Evolutionary conservation across 768 basidiomycete species (phyloP).

Genomic region (Kwoniella europaea): DNA sequence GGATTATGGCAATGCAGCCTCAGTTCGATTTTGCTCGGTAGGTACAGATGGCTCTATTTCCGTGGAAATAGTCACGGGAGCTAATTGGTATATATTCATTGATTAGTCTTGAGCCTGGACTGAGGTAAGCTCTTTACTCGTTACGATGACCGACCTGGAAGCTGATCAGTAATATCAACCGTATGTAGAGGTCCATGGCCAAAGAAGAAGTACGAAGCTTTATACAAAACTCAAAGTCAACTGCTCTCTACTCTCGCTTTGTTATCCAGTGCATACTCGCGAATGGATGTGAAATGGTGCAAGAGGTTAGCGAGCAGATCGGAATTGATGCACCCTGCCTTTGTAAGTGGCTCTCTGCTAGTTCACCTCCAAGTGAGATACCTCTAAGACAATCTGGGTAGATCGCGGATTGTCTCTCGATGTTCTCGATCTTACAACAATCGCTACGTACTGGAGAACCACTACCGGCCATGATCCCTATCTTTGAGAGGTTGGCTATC

Average conservation of each 20-base stretch:
- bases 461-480: constrained; percentile 48
- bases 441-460: constrained; percentile 41
- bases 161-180: no score
- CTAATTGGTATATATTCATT: neutral
- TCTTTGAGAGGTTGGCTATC: constrained; percentile 50
- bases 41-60: neutral
- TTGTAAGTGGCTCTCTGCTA: constrained; percentile 58
- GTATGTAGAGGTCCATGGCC: constrained; percentile 65
- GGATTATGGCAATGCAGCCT: constrained; percentile 32
- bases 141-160: constrained; percentile 51
- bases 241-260: constrained; percentile 60
- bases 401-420: constrained; percentile 51
- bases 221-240: constrained; percentile 61
- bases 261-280: constrained; percentile 59
- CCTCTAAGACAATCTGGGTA: constrained; percentile 8
- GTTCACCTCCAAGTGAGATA: neutral
- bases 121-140: constrained; percentile 28
- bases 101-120: constrained; percentile 40
- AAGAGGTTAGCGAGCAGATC: constrained; percentile 61
- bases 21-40: constrained; percentile 36
- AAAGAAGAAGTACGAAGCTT: constrained; percentile 61
- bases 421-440: constrained; percentile 49
- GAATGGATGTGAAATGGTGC: constrained; percentile 62
- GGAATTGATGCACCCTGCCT: constrained; percentile 65
- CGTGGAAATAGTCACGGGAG: neutral